A percentile compares a stretch with the other conserved stretches of the same genome.
Evolutionary conservation across 306 rosid genomes (phyloP).

Genomic region (Quercus wislizeni): DNA sequence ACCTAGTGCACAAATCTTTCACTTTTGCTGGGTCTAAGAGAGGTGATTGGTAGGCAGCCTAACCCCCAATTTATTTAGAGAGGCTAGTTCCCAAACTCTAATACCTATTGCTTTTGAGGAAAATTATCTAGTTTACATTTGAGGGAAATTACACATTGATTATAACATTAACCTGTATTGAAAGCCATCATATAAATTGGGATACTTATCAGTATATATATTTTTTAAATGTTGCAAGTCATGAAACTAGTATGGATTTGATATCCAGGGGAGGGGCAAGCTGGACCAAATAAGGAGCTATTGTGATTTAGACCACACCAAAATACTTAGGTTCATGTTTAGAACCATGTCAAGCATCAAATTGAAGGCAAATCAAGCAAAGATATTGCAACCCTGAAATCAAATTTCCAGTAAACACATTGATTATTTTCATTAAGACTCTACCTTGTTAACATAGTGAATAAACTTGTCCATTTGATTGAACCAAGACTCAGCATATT

Average conservation of each 20-base stretch:
- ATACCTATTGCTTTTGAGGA: too few species aligned
- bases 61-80: too few species aligned
- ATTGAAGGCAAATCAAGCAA: background rate
- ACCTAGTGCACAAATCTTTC: too few species aligned
- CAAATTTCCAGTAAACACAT: background rate
- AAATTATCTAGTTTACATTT: background rate
- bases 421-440: constrained; percentile 5
- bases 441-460: constrained; percentile 82
- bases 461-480: constrained; percentile 88
- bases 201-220: background rate
- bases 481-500: constrained; percentile 92
- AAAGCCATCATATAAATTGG: background rate
- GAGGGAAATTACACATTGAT: background rate
- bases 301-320: background rate
- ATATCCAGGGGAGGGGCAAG: background rate
- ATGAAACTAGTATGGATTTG: background rate
- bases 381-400: background rate
- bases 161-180: background rate
- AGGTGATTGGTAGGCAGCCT: too few species aligned
- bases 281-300: background rate
- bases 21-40: too few species aligned
- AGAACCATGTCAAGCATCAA: background rate
- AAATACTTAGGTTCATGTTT: background rate
- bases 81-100: too few species aligned
- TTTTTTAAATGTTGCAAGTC: background rate